These are phyloP conservation scores for Carpinus viminea DNA, from an alignment of 306 rosid species.

Conservation along the genomic window DNA sequence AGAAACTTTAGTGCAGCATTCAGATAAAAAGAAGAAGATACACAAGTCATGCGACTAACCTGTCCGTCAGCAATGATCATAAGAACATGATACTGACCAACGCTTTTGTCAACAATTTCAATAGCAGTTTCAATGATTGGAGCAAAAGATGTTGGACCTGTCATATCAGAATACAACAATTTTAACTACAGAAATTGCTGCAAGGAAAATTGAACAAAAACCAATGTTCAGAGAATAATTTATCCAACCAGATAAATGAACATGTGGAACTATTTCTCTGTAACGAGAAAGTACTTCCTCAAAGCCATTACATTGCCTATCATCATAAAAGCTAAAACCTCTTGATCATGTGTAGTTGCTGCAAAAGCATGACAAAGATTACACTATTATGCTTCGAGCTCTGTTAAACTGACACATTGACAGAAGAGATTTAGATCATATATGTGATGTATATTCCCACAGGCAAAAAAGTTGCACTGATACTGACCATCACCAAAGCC, in stretches of 20 bases:
- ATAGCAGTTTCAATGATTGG: conserved; percentile 37
- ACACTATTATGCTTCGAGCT: neutral
- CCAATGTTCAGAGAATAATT: neutral
- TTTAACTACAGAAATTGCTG: neutral
- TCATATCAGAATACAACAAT: neutral
- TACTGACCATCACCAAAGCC: conserved; percentile 42
- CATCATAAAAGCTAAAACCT: conserved; percentile 33
- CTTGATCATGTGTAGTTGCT: conserved; percentile 31
- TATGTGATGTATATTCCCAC: neutral
- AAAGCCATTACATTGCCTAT: conserved; percentile 29
- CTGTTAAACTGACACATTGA: neutral
- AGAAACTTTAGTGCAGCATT: conserved; percentile 4
- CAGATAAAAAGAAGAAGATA: neutral
- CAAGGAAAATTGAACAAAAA: neutral
- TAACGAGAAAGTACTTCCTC: conserved; percentile 36
- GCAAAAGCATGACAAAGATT: conserved; percentile 10
- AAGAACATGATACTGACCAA: conserved; percentile 39
- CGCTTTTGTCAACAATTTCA: conserved; percentile 23
- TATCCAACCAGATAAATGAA: conserved; percentile 28
- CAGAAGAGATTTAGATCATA: neutral
- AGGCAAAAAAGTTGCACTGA: neutral
- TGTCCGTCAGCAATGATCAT: conserved; percentile 42
- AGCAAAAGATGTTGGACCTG: conserved; percentile 41
- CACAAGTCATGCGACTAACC: conserved; percentile 17
- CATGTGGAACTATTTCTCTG: conserved; percentile 27